These are phyloP conservation scores for Erysimum cheiranthoides DNA, from an alignment of 345 rosid species.

Conservation along the genomic window DNA sequence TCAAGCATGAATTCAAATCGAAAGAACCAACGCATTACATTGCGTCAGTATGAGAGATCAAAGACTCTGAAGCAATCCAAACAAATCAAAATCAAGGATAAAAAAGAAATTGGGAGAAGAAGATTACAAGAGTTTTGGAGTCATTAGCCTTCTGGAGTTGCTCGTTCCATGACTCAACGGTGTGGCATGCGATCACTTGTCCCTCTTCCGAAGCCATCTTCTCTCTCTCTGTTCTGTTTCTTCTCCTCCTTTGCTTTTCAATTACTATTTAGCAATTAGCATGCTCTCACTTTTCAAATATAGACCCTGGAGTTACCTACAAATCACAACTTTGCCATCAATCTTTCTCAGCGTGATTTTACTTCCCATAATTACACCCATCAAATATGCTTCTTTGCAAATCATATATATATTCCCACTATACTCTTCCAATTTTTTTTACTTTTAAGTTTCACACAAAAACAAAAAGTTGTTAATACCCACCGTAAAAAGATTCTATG, in stretches of 20 bases:
- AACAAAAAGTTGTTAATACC: neutral
- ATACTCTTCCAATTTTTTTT: neutral
- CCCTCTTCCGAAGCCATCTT: slow-evolving; percentile 67
- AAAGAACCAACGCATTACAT: neutral
- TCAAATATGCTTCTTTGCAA: slow-evolving; percentile 16
- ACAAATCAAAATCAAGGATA: neutral
- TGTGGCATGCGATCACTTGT: slow-evolving; percentile 76
- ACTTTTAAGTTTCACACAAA: too few species aligned
- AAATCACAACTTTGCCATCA: slow-evolving; percentile 12
- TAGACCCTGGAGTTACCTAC: slow-evolving; percentile 11
- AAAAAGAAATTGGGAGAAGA: neutral
- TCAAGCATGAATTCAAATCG: neutral
- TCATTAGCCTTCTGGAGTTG: slow-evolving; percentile 62
- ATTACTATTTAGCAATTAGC: neutral
- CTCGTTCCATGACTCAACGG: slow-evolving; percentile 65
- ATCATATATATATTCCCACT: slow-evolving; percentile 28
- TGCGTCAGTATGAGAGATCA: slow-evolving; percentile 24
- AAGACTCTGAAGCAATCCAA: neutral
- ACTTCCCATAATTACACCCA: slow-evolving; percentile 32
- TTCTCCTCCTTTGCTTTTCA: slow-evolving; percentile 4
- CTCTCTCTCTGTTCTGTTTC: slow-evolving; percentile 11
- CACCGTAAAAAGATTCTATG: neutral
- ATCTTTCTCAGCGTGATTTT: slow-evolving; percentile 39
- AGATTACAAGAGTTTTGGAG: slow-evolving; percentile 70
- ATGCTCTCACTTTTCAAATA: neutral